Evolutionary conservation across 257 asterid genomes (phyloP).

Genomic region (Nemophila menziesii): DNA sequence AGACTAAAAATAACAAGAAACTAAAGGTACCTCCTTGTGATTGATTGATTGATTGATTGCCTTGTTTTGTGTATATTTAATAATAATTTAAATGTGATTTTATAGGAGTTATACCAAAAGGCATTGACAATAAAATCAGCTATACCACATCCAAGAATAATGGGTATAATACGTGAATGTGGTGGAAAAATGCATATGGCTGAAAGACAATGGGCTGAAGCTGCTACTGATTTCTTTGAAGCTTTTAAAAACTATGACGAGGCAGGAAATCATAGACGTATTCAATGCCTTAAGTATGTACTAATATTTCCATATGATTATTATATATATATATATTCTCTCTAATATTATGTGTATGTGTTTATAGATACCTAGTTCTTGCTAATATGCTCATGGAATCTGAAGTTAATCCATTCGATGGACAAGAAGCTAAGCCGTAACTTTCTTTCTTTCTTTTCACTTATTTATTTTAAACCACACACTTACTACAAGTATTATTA

Average conservation of each 20-base stretch:
- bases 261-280: slow-evolving; percentile 96
- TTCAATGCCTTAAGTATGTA: slow-evolving; percentile 86
- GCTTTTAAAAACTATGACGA: slow-evolving; percentile 97
- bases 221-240: slow-evolving; percentile 97
- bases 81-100: background rate
- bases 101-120: slow-evolving; percentile 84
- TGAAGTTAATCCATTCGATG: slow-evolving; percentile 95
- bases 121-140: slow-evolving; percentile 96
- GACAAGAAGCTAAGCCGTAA: slow-evolving; percentile 99
- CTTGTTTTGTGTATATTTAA: background rate
- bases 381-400: slow-evolving; percentile 99
- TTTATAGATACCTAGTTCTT: slow-evolving; percentile 79
- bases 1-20: slow-evolving; percentile 92
- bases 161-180: slow-evolving; percentile 98
- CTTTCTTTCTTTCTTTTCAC: slow-evolving; percentile 21
- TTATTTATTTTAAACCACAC: background rate
- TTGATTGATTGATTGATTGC: background rate
- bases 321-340: background rate
- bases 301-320: background rate
- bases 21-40: slow-evolving; percentile 48
- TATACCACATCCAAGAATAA: slow-evolving; percentile 96
- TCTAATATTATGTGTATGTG: too few relatives aligned
- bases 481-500: too few relatives aligned
- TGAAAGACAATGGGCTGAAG: slow-evolving; percentile 92
- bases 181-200: slow-evolving; percentile 99